Evolutionary conservation across 306 rosid species (phyloP).

Genomic region (Vigna angularis): DNA sequence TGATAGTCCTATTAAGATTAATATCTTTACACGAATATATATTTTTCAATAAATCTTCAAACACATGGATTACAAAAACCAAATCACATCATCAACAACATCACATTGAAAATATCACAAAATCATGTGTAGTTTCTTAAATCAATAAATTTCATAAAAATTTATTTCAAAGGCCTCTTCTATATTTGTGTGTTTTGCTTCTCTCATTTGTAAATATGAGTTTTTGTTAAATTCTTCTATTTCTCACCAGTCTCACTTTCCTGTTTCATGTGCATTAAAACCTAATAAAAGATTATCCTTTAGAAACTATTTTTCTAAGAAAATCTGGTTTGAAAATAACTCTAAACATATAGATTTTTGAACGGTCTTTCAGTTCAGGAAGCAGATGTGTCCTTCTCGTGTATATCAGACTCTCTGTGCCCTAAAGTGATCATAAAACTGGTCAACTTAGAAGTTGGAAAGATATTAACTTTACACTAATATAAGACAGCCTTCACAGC

Average conservation of each 20-base stretch:
- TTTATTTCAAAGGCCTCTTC: too few species aligned
- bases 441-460: constrained; percentile 43
- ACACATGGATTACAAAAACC: too few species aligned
- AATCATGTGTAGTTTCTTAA: too few species aligned
- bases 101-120: too few species aligned
- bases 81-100: too few species aligned
- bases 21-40: too few species aligned
- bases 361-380: constrained; percentile 19
- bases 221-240: background rate
- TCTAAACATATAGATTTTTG: constrained; percentile 13
- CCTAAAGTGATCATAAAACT: constrained; percentile 11
- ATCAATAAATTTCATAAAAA: too few species aligned
- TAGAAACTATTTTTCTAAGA: background rate
- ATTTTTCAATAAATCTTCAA: too few species aligned
- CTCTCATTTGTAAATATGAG: background rate
- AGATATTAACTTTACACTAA: constrained; percentile 33
- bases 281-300: background rate
- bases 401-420: constrained; percentile 19
- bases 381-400: constrained; percentile 15
- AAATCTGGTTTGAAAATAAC: constrained; percentile 23
- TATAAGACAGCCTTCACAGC: constrained; percentile 16
- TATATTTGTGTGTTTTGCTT: too few species aligned
- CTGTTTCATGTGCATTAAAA: background rate
- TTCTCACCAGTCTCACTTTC: constrained; percentile 11
- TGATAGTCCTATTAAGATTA: too few species aligned